Evolutionary conservation across 768 basidiomycete genomes (phyloP).

Genomic region (Psilocybe cubensis): DNA sequence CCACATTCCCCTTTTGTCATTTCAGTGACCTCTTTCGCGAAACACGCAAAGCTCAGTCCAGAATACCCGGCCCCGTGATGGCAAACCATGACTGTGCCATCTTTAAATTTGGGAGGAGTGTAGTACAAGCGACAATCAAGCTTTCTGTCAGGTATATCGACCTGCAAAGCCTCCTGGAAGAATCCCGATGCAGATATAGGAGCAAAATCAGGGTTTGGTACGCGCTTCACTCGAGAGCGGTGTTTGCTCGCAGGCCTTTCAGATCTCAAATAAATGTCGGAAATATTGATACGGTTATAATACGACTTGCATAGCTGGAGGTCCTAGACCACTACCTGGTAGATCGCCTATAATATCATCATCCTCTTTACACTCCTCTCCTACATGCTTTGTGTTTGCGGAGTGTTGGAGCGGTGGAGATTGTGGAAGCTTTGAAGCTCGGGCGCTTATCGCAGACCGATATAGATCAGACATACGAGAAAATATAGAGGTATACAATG

Average conservation of each 20-base stretch:
- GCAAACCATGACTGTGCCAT: constrained; percentile 80
- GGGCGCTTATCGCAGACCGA: constrained; percentile 77
- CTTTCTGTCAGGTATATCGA: constrained; percentile 61
- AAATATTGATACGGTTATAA: constrained; percentile 18
- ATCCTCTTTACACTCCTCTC: constrained; percentile 56
- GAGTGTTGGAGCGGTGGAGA: constrained; percentile 19
- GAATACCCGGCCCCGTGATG: constrained; percentile 97
- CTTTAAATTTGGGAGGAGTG: constrained; percentile 61
- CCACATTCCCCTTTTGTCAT: constrained; percentile 75
- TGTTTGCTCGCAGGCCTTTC: constrained; percentile 37
- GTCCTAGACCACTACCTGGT: constrained; percentile 60
- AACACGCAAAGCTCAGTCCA: constrained; percentile 86
- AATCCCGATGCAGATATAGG: constrained; percentile 80
- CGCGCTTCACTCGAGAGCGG: constrained; percentile 30
- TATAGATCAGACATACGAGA: constrained; percentile 67
- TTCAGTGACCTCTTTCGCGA: constrained; percentile 78
- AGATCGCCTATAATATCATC: constrained; percentile 63
- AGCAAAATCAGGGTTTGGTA: constrained; percentile 63
- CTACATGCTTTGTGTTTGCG: constrained; percentile 31
- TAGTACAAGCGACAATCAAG: constrained; percentile 85
- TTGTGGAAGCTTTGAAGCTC: constrained; percentile 72
- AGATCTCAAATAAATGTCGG: constrained; percentile 19
- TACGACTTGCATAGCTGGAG: constrained; percentile 61
- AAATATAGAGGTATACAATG: too few relatives aligned
- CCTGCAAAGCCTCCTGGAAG: constrained; percentile 82